Evolutionary conservation across 225 moss, liverwort and hornwort genomes (phyloP).

Genomic region (Anthoceros angustus): DNA sequence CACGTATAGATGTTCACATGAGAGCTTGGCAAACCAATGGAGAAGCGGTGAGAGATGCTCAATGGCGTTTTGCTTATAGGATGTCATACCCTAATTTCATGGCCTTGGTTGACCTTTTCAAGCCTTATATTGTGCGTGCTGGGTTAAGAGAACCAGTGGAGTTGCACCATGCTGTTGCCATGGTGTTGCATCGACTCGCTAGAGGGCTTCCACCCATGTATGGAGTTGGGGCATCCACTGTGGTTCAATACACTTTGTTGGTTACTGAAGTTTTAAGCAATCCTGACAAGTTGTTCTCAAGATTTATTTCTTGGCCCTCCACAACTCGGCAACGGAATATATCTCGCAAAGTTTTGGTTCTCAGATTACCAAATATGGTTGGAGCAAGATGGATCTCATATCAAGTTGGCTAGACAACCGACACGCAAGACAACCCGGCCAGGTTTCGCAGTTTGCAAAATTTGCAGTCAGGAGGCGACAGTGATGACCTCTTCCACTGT

Average conservation of each 20-base stretch:
- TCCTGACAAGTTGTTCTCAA: background rate
- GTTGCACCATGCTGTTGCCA: too few relatives aligned
- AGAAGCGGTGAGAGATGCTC: too few relatives aligned
- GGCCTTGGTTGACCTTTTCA: too few relatives aligned
- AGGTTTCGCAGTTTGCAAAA: too few relatives aligned
- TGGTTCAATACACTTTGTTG: background rate
- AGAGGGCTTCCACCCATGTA: background rate
- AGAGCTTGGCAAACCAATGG: too few relatives aligned
- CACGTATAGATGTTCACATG: too few relatives aligned
- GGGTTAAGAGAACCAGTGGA: too few relatives aligned
- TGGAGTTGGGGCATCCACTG: background rate
- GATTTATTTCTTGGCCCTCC: background rate
- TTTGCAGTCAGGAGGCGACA: too few relatives aligned
- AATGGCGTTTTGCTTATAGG: too few relatives aligned
- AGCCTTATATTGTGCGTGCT: too few relatives aligned
- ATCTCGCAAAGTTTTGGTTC: background rate
- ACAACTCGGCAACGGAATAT: background rate
- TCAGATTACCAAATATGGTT: slow-evolving; percentile 1
- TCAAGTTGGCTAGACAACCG: background rate
- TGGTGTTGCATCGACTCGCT: background rate
- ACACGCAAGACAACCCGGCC: background rate
- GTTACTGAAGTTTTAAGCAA: background rate
- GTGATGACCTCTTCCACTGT: too few relatives aligned
- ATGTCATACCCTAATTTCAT: too few relatives aligned
- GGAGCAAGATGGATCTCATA: background rate